phyloP scores from a whole-genome alignment of 106 monocot genomes.

The Acorus gramineus region DNA sequence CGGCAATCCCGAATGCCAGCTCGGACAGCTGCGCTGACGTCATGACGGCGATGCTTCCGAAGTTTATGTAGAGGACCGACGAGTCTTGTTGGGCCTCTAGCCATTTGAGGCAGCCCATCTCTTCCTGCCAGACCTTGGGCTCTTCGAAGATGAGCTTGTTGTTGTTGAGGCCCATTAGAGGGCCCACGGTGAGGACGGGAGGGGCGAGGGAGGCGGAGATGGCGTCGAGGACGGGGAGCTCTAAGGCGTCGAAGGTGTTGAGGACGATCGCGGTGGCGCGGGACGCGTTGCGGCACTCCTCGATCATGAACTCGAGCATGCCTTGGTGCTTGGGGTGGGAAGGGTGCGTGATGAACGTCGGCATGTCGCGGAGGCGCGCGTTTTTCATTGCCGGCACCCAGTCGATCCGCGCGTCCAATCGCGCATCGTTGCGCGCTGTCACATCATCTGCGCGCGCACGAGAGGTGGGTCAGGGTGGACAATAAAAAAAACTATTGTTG shows the following conservation, averaged over 20 bases:
- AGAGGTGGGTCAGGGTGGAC: too few relatives aligned
- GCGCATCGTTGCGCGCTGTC: too few relatives aligned
- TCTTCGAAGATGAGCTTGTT: neutral
- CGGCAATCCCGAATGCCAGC: conserved; percentile 54
- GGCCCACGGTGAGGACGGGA: conserved; percentile 34
- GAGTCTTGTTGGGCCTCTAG: conserved; percentile 9
- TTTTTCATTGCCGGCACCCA: conserved; percentile 35
- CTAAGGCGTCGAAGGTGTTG: conserved; percentile 52
- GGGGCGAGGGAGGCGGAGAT: conserved; percentile 20
- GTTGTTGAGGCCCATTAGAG: conserved; percentile 12
- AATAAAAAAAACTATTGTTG: too few relatives aligned
- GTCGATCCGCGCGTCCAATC: conserved; percentile 26
- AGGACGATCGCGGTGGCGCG: conserved; percentile 30
- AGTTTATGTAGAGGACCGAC: conserved; percentile 59
- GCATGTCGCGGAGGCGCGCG: conserved; percentile 33
- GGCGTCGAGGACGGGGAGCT: conserved; percentile 19
- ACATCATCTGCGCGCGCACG: too few relatives aligned
- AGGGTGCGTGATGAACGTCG: conserved; percentile 24
- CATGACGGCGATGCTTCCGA: conserved; percentile 57
- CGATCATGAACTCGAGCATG: conserved; percentile 14
- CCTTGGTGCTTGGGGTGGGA: conserved; percentile 15
- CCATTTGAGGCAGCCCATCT: conserved; percentile 40
- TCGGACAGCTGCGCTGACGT: conserved; percentile 35
- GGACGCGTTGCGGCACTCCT: neutral
- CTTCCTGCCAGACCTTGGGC: conserved; percentile 34